Percentiles rank a stretch among this genome's conserved stretches.
These are phyloP conservation scores for Helianthus tuberosus DNA, from an alignment of 129 eudicot genomes.

Conservation along the genomic window DNA sequence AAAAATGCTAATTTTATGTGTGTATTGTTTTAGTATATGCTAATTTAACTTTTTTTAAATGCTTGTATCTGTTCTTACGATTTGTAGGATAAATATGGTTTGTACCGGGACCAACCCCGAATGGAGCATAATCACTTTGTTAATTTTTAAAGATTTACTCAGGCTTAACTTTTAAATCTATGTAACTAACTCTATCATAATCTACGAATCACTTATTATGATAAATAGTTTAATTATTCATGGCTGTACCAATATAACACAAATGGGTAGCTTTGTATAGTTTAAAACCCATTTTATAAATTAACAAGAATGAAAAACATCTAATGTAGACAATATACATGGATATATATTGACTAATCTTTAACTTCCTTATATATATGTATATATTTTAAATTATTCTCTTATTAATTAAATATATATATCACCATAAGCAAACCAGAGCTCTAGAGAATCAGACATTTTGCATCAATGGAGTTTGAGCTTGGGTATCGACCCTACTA, in stretches of 20 bases:
- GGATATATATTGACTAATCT: constrained; percentile 3
- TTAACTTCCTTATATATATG: not conserved
- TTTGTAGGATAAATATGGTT: too few species aligned
- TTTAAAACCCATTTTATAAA: constrained; percentile 17
- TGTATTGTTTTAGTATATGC: too few species aligned
- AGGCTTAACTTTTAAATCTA: too few species aligned
- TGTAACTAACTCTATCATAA: too few species aligned
- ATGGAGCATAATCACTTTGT: too few species aligned
- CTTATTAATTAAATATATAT: not conserved
- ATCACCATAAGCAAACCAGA: constrained; percentile 24
- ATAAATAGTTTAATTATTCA: not conserved
- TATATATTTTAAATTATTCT: constrained; percentile 1
- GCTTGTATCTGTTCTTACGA: too few species aligned
- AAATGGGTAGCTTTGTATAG: constrained; percentile 10
- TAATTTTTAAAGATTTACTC: too few species aligned
- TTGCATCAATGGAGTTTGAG: constrained; percentile 21
- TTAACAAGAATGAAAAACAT: constrained; percentile 22
- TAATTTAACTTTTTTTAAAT: too few species aligned
- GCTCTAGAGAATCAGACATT: constrained; percentile 11
- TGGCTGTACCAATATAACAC: not conserved
- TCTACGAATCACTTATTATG: too few species aligned
- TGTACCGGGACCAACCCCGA: too few species aligned
- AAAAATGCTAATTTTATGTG: too few species aligned
- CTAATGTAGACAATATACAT: constrained; percentile 4
- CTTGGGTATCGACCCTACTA: not conserved